These are phyloP conservation scores for Juglanconis sp. DNA, from an alignment of 2,329 filamentous ascomycete species.

Conservation along the genomic window DNA sequence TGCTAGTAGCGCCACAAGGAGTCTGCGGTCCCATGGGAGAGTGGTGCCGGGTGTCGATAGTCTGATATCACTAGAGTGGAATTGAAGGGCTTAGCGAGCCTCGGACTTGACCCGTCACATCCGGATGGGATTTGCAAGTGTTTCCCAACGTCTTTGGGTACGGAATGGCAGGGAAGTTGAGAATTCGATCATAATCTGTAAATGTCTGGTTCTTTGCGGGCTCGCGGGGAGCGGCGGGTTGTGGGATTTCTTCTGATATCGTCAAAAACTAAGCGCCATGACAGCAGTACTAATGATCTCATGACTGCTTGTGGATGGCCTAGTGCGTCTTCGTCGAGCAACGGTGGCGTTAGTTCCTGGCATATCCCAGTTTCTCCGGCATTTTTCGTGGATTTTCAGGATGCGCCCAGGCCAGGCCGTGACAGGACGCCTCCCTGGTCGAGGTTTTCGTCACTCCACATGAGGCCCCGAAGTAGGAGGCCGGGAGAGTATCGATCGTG, in stretches of 20 bases:
- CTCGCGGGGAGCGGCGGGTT: no score
- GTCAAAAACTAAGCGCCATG: not conserved
- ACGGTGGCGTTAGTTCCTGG: not conserved
- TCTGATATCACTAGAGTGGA: no score
- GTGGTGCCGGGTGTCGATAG: no score
- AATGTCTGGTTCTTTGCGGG: no score
- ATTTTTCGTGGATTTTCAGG: not conserved
- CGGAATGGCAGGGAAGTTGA: no score
- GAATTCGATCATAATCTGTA: no score
- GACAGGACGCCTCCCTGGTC: not conserved
- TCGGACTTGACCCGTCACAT: no score
- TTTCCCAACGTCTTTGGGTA: no score
- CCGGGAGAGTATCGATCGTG: not conserved
- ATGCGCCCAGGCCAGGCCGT: not conserved
- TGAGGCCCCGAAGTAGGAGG: not conserved
- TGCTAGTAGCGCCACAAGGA: no score
- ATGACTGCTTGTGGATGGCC: conserved; percentile 6
- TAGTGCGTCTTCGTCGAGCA: conserved; percentile 1
- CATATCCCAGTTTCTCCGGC: not conserved
- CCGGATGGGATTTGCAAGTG: no score
- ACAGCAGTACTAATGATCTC: conserved; percentile 9
- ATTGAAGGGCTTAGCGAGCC: no score
- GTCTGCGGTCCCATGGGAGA: no score
- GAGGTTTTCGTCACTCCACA: not conserved
- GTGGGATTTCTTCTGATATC: not conserved